Conservation (phyloP, 805 yeast species). For the Maudiozyma bulderi region DNA sequence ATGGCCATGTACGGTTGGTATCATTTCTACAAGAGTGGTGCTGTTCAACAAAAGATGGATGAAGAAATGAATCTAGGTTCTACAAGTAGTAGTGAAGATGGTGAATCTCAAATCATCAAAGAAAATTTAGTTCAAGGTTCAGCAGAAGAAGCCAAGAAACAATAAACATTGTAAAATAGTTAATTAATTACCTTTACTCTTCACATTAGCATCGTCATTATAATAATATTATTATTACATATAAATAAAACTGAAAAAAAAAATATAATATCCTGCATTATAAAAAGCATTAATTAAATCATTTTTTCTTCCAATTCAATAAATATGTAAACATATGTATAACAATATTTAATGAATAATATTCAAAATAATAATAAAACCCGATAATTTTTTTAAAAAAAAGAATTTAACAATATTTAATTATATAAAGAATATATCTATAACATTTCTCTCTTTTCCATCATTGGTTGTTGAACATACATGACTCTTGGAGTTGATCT, state of each 20-base stretch:
- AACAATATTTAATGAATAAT: background rate
- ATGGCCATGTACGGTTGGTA: conserved; percentile 8
- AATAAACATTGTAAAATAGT: background rate
- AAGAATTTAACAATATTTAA: background rate
- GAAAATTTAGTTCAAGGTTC: background rate
- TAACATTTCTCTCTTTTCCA: conserved; percentile 16
- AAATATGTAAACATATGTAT: too few species aligned
- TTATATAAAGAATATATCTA: background rate
- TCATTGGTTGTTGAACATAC: conserved; percentile 8
- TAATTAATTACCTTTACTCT: background rate
- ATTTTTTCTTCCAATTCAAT: too few species aligned
- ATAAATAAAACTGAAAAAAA: too few species aligned
- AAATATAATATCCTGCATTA: too few species aligned
- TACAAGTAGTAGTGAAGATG: background rate
- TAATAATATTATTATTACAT: too few species aligned
- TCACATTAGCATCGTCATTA: too few species aligned
- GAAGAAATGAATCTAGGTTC: background rate
- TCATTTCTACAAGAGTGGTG: background rate
- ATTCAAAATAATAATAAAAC: background rate
- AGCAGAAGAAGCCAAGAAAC: background rate
- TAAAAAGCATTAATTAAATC: too few species aligned
- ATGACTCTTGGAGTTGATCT: conserved; percentile 12
- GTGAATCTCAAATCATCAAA: conserved; percentile 2
- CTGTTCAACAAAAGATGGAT: background rate
- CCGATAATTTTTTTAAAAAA: background rate